Evolutionary conservation across 495 filamentous ascomycete genomes (phyloP), one percentile per base, ranked within the genome.

Genomic region (Collariella sp.): DNA sequence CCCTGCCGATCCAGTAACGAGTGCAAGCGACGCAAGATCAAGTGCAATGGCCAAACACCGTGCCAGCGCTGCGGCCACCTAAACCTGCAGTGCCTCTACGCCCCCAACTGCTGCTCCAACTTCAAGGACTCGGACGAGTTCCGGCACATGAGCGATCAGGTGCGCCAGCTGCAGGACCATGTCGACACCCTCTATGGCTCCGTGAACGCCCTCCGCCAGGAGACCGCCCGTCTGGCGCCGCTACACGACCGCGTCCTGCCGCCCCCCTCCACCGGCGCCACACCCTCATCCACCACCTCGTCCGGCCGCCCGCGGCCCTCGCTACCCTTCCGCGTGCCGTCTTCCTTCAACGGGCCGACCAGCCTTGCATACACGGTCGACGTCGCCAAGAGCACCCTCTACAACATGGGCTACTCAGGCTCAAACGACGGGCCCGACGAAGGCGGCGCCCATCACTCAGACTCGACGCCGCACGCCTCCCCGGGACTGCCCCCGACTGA

Each of bases 61-160:
- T 95, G 89, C 59, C 82, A 85, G 58, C 79, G 89, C 49, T 95
- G 89, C 67, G 90, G 89, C 44, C 85, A 91, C 55, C 81, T 91
- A 58, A 79, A 76, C 42, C 78, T 93, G 42, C 81, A 84, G 58
- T 94, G 89, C 64, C 76, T 91, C 57, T 96, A 96, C 78, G 83
- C 90, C 24, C 88, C 90, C 4, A 96, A 95, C 67, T 95, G 90
- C 76, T 94, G 89, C 69, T 59, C 77, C 50, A 76, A 67, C 62
- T 87, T 96, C 76, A 90, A 87, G 66, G 89, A 96, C 57, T 89
- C 87, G 46, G 84, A 89, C 71, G 90, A 96, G 62, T 95, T 85
- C 72, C 83, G 80, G 59, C 78, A 83, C 29, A 86, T 96, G 85
- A 76, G 80, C 52, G 78, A 77, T 36, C 83, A 91, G 56, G 82